Conservation (phyloP, 306 rosid species). For the Herpetospermum pedunculosum region DNA sequence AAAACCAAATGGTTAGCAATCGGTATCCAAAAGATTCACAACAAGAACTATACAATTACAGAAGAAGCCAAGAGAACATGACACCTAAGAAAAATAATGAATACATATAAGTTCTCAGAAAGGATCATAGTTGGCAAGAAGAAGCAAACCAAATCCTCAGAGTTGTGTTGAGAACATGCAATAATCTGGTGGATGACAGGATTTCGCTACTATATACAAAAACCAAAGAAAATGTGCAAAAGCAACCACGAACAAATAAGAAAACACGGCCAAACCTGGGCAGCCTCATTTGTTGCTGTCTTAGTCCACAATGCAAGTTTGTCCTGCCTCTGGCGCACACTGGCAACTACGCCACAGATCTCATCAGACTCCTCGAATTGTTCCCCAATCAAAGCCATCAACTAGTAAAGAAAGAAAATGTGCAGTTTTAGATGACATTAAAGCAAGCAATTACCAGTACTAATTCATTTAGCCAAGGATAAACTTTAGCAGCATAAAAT, state of each 20-base stretch:
- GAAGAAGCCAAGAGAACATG: not conserved
- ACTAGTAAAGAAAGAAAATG: slow-evolving; percentile 21
- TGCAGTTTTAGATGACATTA: not conserved
- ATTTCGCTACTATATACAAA: not conserved
- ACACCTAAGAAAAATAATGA: not conserved
- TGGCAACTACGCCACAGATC: slow-evolving; percentile 90
- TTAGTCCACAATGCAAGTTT: slow-evolving; percentile 88
- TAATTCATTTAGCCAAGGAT: not conserved
- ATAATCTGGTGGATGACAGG: not conserved
- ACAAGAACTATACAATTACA: not conserved
- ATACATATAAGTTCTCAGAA: not conserved
- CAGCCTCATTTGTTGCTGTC: slow-evolving; percentile 90
- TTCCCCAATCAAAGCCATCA: slow-evolving; percentile 96
- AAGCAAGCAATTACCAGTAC: not conserved
- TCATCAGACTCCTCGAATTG: slow-evolving; percentile 86
- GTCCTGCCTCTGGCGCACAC: slow-evolving; percentile 91
- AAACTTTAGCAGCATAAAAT: not conserved
- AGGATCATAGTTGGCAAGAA: not conserved
- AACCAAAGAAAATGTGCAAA: not conserved
- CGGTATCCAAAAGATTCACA: not conserved
- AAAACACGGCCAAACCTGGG: slow-evolving; percentile 43
- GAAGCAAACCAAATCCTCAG: not conserved
- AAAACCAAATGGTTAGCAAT: too few relatives aligned
- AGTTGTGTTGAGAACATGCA: not conserved
- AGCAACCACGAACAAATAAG: not conserved